Evolutionary conservation across 257 asterid species (phyloP).

Genomic region (Osmanthus fragrans): DNA sequence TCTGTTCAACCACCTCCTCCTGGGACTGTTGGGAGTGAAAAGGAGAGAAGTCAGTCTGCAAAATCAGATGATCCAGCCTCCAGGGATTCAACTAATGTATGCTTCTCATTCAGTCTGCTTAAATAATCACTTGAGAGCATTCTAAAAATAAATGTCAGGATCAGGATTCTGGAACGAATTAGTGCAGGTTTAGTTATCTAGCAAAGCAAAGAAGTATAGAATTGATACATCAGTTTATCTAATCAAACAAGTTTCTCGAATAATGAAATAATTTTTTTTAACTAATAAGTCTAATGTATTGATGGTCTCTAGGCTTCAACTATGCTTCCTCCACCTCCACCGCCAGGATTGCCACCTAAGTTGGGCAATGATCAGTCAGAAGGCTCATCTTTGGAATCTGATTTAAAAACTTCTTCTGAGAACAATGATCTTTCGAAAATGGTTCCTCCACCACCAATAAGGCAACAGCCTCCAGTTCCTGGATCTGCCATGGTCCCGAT

Average conservation of each 20-base stretch:
- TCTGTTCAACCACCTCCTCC: slow-evolving; percentile 73
- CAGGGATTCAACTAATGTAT: slow-evolving; percentile 61
- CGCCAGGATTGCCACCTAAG: slow-evolving; percentile 48
- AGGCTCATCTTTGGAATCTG: slow-evolving; percentile 62
- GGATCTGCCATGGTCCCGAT: slow-evolving; percentile 53
- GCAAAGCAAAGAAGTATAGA: not conserved
- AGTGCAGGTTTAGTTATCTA: not conserved
- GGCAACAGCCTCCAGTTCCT: slow-evolving; percentile 68
- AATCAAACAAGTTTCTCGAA: not conserved
- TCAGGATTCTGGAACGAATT: not conserved
- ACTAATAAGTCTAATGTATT: slow-evolving; percentile 27
- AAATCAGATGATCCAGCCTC: slow-evolving; percentile 52
- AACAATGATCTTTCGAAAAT: slow-evolving; percentile 52
- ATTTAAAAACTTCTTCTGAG: slow-evolving; percentile 45
- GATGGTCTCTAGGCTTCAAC: slow-evolving; percentile 46
- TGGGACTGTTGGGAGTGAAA: slow-evolving; percentile 60
- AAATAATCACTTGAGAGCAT: not conserved
- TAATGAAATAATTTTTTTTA: not conserved
- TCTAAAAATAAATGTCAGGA: not conserved
- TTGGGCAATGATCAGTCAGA: slow-evolving; percentile 41
- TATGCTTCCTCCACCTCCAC: slow-evolving; percentile 61
- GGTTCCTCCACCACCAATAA: slow-evolving; percentile 73
- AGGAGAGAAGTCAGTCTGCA: slow-evolving; percentile 33
- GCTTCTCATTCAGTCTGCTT: slow-evolving; percentile 9
- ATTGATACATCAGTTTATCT: not conserved